phyloP scores from a whole-genome alignment of 2,329 filamentous ascomycete species.

The Fusarium sp. region DNA sequence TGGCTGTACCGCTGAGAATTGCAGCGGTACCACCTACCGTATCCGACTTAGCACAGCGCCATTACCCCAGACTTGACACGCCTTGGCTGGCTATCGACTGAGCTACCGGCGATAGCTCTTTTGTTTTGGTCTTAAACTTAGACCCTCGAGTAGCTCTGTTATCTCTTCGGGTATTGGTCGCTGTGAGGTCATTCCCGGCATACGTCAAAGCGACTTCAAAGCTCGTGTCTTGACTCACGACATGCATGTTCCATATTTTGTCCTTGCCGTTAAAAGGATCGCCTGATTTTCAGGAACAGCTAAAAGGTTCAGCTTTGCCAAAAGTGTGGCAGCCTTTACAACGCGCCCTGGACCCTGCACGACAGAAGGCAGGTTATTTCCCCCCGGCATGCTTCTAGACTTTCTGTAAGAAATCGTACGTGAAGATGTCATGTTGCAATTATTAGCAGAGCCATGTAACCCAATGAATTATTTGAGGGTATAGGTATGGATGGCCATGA shows the following conservation, averaged over 20 bases:
- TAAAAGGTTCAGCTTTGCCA: not conserved
- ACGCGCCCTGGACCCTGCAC: not conserved
- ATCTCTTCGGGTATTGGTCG: not conserved
- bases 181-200: not conserved
- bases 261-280: not conserved
- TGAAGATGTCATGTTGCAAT: not conserved
- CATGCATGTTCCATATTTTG: not conserved
- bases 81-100: not conserved
- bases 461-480: not conserved
- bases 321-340: conserved; percentile 2
- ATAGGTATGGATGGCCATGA: no score
- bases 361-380: not conserved
- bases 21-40: conserved; percentile 10
- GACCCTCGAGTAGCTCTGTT: not conserved
- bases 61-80: not conserved
- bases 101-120: not conserved
- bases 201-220: no score
- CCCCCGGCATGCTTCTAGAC: not conserved
- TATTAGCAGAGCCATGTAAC: not conserved
- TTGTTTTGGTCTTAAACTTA: not conserved
- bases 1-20: conserved; percentile 9
- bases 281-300: not conserved
- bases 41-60: not conserved
- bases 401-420: not conserved
- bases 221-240: not conserved